phyloP scores from a whole-genome alignment of 805 yeast genomes.

The Candida dajiaensis region DNA sequence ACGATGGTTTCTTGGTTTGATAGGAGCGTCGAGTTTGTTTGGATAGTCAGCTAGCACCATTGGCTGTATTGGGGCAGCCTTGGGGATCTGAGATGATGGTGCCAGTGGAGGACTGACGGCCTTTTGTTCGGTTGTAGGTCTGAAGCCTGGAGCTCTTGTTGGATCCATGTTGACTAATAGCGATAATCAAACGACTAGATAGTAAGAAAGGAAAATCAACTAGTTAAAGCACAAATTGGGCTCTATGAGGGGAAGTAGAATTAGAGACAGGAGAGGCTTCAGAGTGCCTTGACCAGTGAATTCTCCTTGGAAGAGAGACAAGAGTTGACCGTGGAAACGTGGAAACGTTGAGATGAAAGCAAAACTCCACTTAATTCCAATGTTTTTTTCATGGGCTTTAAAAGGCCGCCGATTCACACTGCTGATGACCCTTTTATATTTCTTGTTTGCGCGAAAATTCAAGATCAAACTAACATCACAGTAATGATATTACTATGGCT shows the following conservation, averaged over 20 bases:
- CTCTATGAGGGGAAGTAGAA: not conserved
- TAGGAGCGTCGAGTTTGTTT: slow-evolving; percentile 68
- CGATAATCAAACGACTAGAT: no score
- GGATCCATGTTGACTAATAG: slow-evolving; percentile 65
- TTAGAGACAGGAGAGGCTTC: not conserved
- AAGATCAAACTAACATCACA: no score
- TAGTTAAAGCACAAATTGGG: not conserved
- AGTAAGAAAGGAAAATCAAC: not conserved
- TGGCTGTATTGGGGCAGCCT: slow-evolving; percentile 71
- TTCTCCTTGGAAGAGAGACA: not conserved
- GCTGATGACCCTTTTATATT: not conserved
- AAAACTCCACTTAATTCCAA: not conserved
- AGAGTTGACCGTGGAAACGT: not conserved
- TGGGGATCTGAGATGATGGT: slow-evolving; percentile 64
- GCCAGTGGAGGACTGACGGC: slow-evolving; percentile 58
- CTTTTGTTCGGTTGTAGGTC: slow-evolving; percentile 71
- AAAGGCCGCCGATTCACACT: not conserved
- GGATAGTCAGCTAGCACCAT: slow-evolving; percentile 72
- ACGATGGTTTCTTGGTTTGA: slow-evolving; percentile 37
- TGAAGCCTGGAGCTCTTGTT: slow-evolving; percentile 82
- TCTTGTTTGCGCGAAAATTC: not conserved
- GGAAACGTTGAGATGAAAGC: not conserved
- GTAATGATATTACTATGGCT: no score
- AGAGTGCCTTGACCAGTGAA: not conserved
- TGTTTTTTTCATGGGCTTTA: slow-evolving; percentile 8